phyloP scores from a whole-genome alignment of 139 green algal genomes.

The Coelastrella sp. region DNA sequence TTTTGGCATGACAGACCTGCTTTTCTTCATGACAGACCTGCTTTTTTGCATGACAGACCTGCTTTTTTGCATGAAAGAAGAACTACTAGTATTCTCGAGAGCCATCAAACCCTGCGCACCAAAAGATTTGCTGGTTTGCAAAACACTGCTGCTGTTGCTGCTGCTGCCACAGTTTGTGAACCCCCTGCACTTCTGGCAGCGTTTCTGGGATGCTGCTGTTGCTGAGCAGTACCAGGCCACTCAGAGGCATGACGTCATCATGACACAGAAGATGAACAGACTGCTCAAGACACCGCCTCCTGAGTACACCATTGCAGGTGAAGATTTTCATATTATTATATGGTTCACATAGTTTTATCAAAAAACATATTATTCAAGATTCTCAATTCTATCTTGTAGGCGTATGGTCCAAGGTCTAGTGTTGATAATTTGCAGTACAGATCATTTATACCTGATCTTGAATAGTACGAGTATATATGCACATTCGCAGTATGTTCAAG shows the following conservation, averaged over 20 bases:
- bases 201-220: neutral
- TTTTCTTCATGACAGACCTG: neutral
- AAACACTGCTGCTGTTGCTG: slow-evolving; percentile 1
- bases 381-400: too few species aligned
- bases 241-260: neutral
- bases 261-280: neutral
- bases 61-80: neutral
- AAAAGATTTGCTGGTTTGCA: neutral
- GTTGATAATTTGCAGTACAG: too few species aligned
- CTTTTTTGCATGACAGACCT: neutral
- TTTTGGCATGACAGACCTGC: neutral
- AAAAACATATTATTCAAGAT: too few species aligned
- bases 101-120: neutral
- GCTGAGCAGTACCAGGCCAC: neutral
- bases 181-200: neutral
- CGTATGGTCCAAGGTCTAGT: too few species aligned
- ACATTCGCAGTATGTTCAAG: too few species aligned
- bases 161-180: neutral
- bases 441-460: too few species aligned
- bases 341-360: too few species aligned
- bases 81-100: too few species aligned
- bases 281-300: neutral
- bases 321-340: too few species aligned
- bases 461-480: too few species aligned
- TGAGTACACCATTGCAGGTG: neutral